Base-by-base conservation (phyloP, 2,329 filamentous ascomycete genomes). In the Botrytis hyacinthi region DNA sequence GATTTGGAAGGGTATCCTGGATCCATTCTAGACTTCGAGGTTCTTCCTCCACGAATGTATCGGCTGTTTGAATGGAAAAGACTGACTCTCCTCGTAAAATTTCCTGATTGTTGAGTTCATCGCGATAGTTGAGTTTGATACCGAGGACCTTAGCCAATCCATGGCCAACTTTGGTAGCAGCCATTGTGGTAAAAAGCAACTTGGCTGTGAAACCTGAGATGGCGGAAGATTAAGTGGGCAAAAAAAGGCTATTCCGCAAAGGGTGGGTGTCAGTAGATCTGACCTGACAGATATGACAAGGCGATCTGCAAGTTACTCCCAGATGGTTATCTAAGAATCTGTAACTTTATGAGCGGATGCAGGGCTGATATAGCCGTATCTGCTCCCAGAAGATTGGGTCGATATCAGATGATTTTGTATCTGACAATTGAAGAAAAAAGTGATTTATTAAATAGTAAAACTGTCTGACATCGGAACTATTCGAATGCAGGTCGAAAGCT, bases 1-100 rank as follows among this genome's bases (percentile, higher is more conserved):
- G 81, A 0, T 85, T 86, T 0, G 95, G 96, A 0, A 88, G 80
- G 29, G 92, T 83, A 3, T 91, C 87, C 8, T 81, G 80, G 22
- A 98, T 76, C 89, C 90, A 97, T 80, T 97, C 94, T 10, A 82
- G 79, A 0, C 90, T 88, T 5, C 90, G 93, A 0, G 96, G 95
- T 75, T 93, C 92, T 32, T 92, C 87, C 80, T 99, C 95, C 72
- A 96, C 86, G 80, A 97, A 98, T 66, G 88, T 91, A 77, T 95
- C 92, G 60, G 90, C 88, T 2, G 90, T 93, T 61, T 88, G 87
- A 51, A 89, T 85, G 0, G 94, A 96, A 79, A 94, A 90, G 74
- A 92, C 87, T 1, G 94, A 97, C 82, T 96, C 94, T 78, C 93
- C 93, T 20, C 91, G 92, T 70, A 94, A 86, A 63, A 90, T 87